These are phyloP conservation scores for Plasmodium coatneyi DNA, from an alignment of 169 alveolate species.

Conservation along the genomic window DNA sequence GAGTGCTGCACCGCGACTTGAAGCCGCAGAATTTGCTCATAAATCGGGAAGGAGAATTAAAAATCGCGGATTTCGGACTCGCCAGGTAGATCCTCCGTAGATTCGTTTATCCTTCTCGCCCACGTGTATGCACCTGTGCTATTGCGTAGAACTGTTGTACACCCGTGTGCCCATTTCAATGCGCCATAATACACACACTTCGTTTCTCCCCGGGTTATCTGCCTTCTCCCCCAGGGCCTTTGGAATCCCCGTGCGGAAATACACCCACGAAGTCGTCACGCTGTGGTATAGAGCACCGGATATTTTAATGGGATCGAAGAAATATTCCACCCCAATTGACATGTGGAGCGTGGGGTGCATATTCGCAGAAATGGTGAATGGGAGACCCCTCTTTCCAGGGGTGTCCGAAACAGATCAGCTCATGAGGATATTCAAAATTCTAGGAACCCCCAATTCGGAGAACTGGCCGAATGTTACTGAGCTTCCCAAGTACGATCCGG, in stretches of 20 bases:
- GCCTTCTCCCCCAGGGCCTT: conserved; percentile 89
- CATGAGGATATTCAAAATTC: conserved; percentile 94
- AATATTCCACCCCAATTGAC: conserved; percentile 99
- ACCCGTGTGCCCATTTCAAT: conserved; percentile 75
- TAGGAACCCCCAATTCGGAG: conserved; percentile 96
- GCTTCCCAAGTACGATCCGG: conserved; percentile 94
- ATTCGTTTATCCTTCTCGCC: not conserved
- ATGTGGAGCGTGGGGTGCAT: conserved; percentile 99
- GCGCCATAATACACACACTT: not conserved
- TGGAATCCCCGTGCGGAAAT: conserved; percentile 98
- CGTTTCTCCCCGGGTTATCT: not conserved
- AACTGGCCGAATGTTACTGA: conserved; percentile 95
- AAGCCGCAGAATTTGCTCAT: conserved; percentile 99
- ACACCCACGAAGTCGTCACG: conserved; percentile 99
- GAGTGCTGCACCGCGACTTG: conserved; percentile 98
- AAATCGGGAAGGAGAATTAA: conserved; percentile 92
- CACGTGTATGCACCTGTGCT: not conserved
- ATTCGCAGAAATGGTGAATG: conserved; percentile 98
- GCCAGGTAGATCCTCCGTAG: conserved; percentile 85
- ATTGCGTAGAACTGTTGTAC: conserved; percentile 17
- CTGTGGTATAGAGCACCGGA: conserved; percentile 99
- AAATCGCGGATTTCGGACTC: conserved; percentile 99
- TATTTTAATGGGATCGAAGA: conserved; percentile 97
- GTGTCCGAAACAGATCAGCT: conserved; percentile 98
- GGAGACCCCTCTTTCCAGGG: conserved; percentile 97